Evolutionary conservation across 805 yeast species (phyloP).

Genomic region (Sugiyamaella chiloensis): DNA sequence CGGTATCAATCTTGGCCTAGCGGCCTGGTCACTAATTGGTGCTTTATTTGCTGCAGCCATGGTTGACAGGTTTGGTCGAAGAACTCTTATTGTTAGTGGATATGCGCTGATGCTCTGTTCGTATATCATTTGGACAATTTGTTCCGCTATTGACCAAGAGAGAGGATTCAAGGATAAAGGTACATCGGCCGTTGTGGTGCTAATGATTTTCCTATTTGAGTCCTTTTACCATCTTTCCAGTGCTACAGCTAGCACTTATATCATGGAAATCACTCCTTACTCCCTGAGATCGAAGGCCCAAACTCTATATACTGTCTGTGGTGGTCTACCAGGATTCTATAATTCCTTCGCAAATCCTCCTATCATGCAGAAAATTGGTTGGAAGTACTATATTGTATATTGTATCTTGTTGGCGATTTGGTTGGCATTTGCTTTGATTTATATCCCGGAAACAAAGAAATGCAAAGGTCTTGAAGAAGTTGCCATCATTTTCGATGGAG

Average conservation of each 20-base stretch:
- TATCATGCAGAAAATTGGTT: conserved; percentile 41
- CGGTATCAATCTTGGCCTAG: conserved; percentile 15
- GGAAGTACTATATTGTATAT: conserved; percentile 45
- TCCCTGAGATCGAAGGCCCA: conserved; percentile 41
- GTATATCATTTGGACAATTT: conserved; percentile 36
- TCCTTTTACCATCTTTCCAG: conserved; percentile 12
- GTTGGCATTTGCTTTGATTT: conserved; percentile 32
- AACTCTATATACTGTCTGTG: conserved; percentile 26
- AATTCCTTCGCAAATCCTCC: conserved; percentile 37
- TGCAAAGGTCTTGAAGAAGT: conserved; percentile 45
- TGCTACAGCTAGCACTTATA: conserved; percentile 49
- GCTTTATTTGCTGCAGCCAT: conserved; percentile 11
- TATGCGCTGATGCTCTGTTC: conserved; percentile 1
- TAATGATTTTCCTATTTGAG: conserved; percentile 20
- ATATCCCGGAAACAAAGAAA: conserved; percentile 43
- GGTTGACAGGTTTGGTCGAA: conserved; percentile 10
- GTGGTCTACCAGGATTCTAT: conserved; percentile 19
- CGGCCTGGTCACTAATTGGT: conserved; percentile 10
- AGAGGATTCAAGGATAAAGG: conserved; percentile 8
- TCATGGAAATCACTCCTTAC: conserved; percentile 26
- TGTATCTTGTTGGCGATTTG: conserved; percentile 25
- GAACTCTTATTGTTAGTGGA: background rate
- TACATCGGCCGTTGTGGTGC: conserved; percentile 12
- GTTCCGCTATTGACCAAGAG: conserved; percentile 14
- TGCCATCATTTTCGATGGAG: conserved; percentile 39